Evolutionary conservation across 805 yeast species (phyloP), one percentile per base, ranked within the genome.

Genomic region (Yarrowia alimentaria): DNA sequence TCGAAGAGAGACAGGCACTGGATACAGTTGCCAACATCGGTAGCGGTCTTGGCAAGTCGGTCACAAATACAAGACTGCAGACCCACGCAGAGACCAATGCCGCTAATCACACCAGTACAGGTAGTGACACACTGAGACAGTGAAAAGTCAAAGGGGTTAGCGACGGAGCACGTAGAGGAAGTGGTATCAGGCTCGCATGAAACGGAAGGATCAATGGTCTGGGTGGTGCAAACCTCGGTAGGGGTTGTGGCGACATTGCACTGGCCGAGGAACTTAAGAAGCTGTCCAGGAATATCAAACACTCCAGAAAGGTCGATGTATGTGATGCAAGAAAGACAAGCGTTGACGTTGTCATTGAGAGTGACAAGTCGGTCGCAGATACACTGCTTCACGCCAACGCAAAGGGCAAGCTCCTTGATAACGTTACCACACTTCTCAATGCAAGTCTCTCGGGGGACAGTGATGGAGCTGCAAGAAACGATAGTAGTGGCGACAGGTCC

Each of bases 91-190:
- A 34, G 40, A 34, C 40, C 28, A 19, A 34, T 19, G 12, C 28
- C 21, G 6, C 28, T 14, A 28, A 34, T 22, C 12, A 34, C 40
- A 11, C 40, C 28, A 16, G 40, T 34, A 22, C 40, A 34, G 4
- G 40, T 34, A 28, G 40, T 34, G 28, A 34, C 22, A 5, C 40
- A 34, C 40, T 34, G 40, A 28, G 40, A 21, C 28, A 34, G 40
- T 11, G 40, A 21, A 13, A 34, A 19, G 19, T 22, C 40, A 17
- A 14, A 21, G 28, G 40, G 40, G 40, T 34, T 34, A 12, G 12
- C 19, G 6, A 34, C 40, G 12, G 40, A 34, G 28, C 40, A 34
- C 21, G 40, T 34, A 14, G 40, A 34, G 1, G 40, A 34, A 21
- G 40, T 34, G 14, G 18, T 21, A 14, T 34, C 40, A 14, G 40